Conservation (phyloP, 495 filamentous ascomycete genomes). For the Neurospora sp. region DNA sequence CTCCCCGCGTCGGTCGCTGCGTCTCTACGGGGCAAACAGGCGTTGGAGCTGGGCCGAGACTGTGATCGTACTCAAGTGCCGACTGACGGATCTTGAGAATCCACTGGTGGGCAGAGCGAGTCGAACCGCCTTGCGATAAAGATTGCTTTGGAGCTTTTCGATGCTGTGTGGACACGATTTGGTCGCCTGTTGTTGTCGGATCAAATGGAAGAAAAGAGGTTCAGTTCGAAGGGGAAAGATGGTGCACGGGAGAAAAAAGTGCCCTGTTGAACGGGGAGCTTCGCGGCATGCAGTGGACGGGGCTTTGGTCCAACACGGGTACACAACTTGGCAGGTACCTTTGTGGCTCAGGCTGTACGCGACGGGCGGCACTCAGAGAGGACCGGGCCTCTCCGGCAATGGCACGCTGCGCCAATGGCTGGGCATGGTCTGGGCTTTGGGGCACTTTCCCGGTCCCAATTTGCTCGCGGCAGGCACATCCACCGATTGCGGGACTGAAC, state of each 20-base stretch:
- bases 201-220: not conserved
- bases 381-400: not conserved
- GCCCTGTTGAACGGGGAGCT: not conserved
- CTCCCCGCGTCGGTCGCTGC: not conserved
- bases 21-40: not conserved
- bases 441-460: not conserved
- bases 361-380: not conserved
- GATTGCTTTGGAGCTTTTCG: not conserved
- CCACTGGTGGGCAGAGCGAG: not conserved
- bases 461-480: not conserved
- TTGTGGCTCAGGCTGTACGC: not conserved
- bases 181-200: not conserved
- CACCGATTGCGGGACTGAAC: not conserved
- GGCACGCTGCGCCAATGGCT: not conserved
- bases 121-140: not conserved
- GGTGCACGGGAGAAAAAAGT: not conserved
- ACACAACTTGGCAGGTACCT: not conserved
- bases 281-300: not conserved
- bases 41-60: not conserved
- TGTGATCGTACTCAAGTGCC: not conserved
- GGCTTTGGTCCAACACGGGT: not conserved
- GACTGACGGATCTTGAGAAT: not conserved
- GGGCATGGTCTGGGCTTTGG: not conserved
- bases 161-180: not conserved
- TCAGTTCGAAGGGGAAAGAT: not conserved